These are phyloP conservation scores for Colletotrichum sp. DNA, from an alignment of 2,329 filamentous ascomycete genomes.

Conservation along the genomic window DNA sequence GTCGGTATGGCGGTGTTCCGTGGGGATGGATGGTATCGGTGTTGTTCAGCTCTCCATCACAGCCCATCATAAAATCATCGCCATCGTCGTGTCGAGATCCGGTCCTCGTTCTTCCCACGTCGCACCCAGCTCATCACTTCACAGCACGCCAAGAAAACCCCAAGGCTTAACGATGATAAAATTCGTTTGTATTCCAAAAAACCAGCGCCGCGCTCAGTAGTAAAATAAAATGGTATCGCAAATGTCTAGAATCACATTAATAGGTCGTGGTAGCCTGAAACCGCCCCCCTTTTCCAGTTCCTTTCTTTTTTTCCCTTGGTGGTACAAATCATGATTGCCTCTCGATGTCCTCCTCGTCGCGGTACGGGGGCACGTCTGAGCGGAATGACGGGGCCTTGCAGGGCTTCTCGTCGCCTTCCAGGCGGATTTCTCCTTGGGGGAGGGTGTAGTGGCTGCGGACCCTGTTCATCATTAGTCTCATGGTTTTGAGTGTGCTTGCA, in stretches of 20 bases:
- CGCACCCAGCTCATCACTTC: background rate
- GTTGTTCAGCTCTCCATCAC: background rate
- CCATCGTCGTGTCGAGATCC: no score
- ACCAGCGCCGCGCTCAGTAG: constrained; percentile 14
- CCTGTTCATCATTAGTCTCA: background rate
- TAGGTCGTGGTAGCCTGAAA: background rate
- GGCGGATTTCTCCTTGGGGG: constrained; percentile 1
- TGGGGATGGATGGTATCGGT: background rate
- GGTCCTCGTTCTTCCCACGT: no score
- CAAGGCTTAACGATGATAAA: background rate
- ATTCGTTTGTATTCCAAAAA: background rate
- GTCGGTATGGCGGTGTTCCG: no score
- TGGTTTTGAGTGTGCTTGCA: background rate
- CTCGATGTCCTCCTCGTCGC: background rate
- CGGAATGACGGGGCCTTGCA: constrained; percentile 7
- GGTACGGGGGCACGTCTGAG: background rate
- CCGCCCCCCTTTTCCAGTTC: background rate
- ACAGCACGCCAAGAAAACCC: background rate
- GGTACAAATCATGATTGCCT: background rate
- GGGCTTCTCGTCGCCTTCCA: constrained; percentile 9
- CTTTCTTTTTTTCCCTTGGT: background rate
- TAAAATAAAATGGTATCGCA: constrained; percentile 13
- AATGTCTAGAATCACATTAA: constrained; percentile 8
- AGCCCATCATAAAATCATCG: fast-evolving
- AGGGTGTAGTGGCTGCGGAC: constrained; percentile 8